Conservation (phyloP, 2,329 filamentous ascomycete genomes). For the Monosporascus sp. region DNA sequence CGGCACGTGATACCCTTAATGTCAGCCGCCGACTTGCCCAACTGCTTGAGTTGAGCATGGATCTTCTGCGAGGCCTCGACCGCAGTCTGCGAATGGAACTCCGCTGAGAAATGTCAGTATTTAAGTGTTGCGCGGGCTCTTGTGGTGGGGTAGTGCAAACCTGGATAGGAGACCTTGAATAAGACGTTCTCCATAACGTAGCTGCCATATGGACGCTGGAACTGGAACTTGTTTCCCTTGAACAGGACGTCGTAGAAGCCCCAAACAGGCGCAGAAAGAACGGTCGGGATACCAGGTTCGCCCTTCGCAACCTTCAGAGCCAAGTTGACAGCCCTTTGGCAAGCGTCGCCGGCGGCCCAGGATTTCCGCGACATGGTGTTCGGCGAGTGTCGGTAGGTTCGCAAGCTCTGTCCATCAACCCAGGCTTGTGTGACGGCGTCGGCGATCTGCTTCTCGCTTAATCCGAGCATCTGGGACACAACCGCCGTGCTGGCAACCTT, state of each 20-base stretch:
- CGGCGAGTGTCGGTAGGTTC: constrained; percentile 93
- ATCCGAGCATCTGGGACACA: constrained; percentile 89
- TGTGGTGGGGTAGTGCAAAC: constrained; percentile 40
- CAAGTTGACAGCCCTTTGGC: constrained; percentile 89
- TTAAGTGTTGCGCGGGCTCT: neutral
- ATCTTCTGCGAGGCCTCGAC: constrained; percentile 92
- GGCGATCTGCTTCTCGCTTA: constrained; percentile 84
- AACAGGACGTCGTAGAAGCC: constrained; percentile 99
- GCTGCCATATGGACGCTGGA: constrained; percentile 92
- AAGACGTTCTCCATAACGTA: constrained; percentile 99
- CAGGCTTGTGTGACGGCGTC: constrained; percentile 96
- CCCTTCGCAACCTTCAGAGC: constrained; percentile 88
- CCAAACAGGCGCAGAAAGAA: constrained; percentile 89
- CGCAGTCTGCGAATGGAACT: constrained; percentile 98
- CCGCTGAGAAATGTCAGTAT: constrained; percentile 45
- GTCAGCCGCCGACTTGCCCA: constrained; percentile 88
- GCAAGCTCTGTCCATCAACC: constrained; percentile 92
- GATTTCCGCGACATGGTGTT: constrained; percentile 99
- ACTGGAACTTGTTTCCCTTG: constrained; percentile 91
- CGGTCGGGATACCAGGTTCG: constrained; percentile 85
- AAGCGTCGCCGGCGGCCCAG: constrained; percentile 97
- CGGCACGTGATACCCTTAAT: constrained; percentile 92
- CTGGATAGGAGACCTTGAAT: constrained; percentile 98
- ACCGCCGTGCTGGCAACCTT: constrained; percentile 96
- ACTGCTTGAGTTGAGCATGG: constrained; percentile 71